These are phyloP conservation scores for Penicillium paradoxum DNA, from an alignment of 495 filamentous ascomycete genomes.

Conservation along the genomic window DNA sequence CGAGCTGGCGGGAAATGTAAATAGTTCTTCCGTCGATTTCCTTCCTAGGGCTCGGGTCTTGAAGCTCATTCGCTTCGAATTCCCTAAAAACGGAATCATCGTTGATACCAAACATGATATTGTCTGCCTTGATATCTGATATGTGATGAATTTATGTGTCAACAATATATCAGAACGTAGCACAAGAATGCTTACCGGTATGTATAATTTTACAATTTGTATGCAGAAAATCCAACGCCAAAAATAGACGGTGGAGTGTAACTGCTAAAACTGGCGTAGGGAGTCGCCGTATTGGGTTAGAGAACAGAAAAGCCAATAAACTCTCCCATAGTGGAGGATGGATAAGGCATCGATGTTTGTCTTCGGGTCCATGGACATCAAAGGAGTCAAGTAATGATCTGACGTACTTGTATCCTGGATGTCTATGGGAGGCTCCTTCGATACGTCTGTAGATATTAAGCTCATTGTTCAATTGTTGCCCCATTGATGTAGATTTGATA, in stretches of 20 bases:
- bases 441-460: constrained; percentile 28
- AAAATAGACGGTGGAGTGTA: constrained; percentile 30
- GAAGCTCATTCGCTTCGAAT: constrained; percentile 26
- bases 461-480: constrained; percentile 25
- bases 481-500: constrained; percentile 19
- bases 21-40: constrained; percentile 26
- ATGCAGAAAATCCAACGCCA: constrained; percentile 44
- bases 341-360: constrained; percentile 39
- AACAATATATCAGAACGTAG: background rate
- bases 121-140: constrained; percentile 36
- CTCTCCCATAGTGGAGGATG: constrained; percentile 42
- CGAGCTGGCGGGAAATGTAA: constrained; percentile 23
- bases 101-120: constrained; percentile 32
- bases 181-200: constrained; percentile 18
- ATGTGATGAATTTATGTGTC: background rate
- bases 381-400: constrained; percentile 34
- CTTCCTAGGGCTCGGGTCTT: constrained; percentile 27
- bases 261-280: constrained; percentile 20
- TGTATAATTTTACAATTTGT: constrained; percentile 46
- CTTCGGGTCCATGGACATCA: constrained; percentile 27
- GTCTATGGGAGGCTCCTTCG: constrained; percentile 9
- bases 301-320: constrained; percentile 30
- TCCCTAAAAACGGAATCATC: constrained; percentile 32
- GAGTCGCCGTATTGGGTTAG: constrained; percentile 26
- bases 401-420: constrained; percentile 21